Evolutionary conservation across 345 rosid species (phyloP).

Genomic region (Pelargonium nanum): DNA sequence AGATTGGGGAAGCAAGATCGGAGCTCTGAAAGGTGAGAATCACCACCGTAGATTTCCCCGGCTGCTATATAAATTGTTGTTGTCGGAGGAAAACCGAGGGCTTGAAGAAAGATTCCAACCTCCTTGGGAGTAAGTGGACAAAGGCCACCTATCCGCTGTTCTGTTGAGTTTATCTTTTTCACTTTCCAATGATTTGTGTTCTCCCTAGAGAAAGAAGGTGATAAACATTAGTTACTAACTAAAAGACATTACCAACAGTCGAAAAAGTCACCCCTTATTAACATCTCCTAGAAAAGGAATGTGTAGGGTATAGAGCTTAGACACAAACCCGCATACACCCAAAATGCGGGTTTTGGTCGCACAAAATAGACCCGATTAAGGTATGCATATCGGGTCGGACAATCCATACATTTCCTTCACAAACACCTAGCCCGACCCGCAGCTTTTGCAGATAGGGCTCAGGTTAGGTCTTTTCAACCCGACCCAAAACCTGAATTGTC

Average conservation of each 20-base stretch:
- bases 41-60: conserved; percentile 86
- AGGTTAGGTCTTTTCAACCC: no score
- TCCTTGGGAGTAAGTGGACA: conserved; percentile 95
- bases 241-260: background rate
- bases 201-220: conserved; percentile 34
- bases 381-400: no score
- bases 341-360: no score
- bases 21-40: conserved; percentile 55
- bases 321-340: no score
- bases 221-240: background rate
- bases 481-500: background rate
- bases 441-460: no score
- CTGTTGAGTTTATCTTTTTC: conserved; percentile 79
- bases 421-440: no score
- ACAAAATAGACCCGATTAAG: no score
- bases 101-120: conserved; percentile 71
- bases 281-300: background rate
- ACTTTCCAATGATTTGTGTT: conserved; percentile 88
- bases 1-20: conserved; percentile 60
- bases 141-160: conserved; percentile 64
- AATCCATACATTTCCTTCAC: no score
- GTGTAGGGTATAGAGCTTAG: no score
- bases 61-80: conserved; percentile 77
- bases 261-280: background rate
- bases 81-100: conserved; percentile 72